phyloP scores from a whole-genome alignment of 2,329 filamentous ascomycete species.

The Exophiala mesophila region DNA sequence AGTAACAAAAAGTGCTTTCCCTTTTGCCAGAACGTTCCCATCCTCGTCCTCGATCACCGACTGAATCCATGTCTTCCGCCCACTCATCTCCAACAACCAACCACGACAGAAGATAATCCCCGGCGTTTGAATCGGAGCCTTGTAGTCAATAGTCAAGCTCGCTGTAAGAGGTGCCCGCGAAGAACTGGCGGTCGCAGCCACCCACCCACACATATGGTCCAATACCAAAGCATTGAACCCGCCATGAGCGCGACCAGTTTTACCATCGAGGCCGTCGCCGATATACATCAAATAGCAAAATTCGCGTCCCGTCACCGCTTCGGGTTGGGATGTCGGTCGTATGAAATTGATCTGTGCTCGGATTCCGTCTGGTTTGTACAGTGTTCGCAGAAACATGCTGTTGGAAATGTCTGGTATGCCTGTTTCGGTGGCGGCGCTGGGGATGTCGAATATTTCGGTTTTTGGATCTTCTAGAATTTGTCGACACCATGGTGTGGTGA shows the following conservation, averaged over 20 bases:
- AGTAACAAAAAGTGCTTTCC: conserved; percentile 20
- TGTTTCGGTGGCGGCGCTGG: no score
- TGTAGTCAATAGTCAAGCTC: conserved; percentile 21
- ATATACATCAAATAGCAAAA: conserved; percentile 14
- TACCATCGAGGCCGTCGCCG: conserved; percentile 16
- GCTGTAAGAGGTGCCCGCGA: conserved; percentile 15
- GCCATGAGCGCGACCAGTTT: conserved; percentile 16
- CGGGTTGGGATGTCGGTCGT: conserved; percentile 9
- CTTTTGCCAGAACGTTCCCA: conserved; percentile 12
- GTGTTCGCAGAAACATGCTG: conserved; percentile 17
- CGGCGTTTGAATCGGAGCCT: conserved; percentile 17
- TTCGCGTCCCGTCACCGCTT: conserved; percentile 9
- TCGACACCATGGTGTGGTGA: no score
- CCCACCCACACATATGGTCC: conserved; percentile 15
- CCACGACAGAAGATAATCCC: conserved; percentile 13
- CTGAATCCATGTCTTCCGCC: conserved; percentile 19
- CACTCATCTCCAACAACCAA: conserved; percentile 15
- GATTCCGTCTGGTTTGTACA: conserved; percentile 12
- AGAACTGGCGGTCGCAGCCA: conserved; percentile 3
- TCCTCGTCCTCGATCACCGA: conserved; percentile 13
- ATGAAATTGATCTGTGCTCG: conserved; percentile 15
- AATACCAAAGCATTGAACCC: conserved; percentile 18
- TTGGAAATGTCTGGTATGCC: no score
- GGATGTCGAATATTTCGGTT: no score
- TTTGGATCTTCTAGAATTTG: no score